Evolutionary conservation across 768 basidiomycete species (phyloP).

Genomic region (Suillus clintonianus): DNA sequence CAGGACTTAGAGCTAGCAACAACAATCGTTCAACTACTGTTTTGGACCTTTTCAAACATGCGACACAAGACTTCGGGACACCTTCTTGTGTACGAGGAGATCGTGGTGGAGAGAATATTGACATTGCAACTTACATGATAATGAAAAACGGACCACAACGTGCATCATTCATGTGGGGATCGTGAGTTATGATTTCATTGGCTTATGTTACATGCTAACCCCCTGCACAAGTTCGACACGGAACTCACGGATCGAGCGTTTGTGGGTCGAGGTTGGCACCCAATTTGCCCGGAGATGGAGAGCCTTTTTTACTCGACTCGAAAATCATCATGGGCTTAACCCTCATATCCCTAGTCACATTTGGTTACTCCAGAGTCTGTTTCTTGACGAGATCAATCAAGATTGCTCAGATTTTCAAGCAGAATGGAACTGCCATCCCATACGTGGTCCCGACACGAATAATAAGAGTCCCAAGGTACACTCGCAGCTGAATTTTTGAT

Average conservation of each 20-base stretch:
- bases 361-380: slow-evolving; percentile 6
- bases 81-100: slow-evolving; percentile 38
- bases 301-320: slow-evolving; percentile 25
- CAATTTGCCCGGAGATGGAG: slow-evolving; percentile 29
- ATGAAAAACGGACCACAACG: slow-evolving; percentile 11
- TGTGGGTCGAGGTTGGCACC: slow-evolving; percentile 31
- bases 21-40: slow-evolving; percentile 36
- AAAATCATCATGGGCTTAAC: slow-evolving; percentile 23
- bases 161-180: slow-evolving; percentile 43
- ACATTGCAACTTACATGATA: slow-evolving; percentile 28
- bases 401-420: not conserved
- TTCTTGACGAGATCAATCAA: slow-evolving; percentile 4
- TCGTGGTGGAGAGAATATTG: slow-evolving; percentile 6
- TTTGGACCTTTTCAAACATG: slow-evolving; percentile 11
- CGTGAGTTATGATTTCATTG: slow-evolving; percentile 17
- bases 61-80: slow-evolving; percentile 23
- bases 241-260: slow-evolving; percentile 28
- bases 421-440: slow-evolving; percentile 2
- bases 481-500: too few species aligned
- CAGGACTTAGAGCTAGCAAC: slow-evolving; percentile 33
- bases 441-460: slow-evolving; percentile 10
- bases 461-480: slow-evolving; percentile 13
- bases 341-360: slow-evolving; percentile 13
- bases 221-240: slow-evolving; percentile 17
- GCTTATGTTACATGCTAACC: not conserved